Percentiles rank a stretch among this genome's conserved stretches.
Conservation (phyloP, 2,329 filamentous ascomycete genomes). For the Monilinia polystroma region DNA sequence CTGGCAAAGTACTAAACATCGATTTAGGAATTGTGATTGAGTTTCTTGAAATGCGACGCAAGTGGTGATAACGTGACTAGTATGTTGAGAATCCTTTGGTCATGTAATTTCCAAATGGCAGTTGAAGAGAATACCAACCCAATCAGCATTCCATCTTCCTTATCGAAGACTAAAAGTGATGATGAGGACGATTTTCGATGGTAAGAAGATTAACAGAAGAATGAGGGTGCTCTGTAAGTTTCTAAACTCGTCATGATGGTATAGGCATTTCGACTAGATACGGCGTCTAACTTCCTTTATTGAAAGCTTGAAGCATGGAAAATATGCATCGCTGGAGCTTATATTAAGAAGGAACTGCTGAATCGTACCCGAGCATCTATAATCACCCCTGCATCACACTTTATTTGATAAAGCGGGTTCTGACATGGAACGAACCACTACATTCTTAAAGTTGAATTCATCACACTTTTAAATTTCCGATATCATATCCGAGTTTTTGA, state of each 20-base stretch:
- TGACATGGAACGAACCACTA: background rate
- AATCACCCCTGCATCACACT: background rate
- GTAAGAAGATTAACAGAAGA: background rate
- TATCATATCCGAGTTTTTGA: too few species aligned
- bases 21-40: too few species aligned
- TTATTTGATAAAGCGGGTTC: background rate
- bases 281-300: background rate
- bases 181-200: too few species aligned
- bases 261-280: conserved; percentile 4
- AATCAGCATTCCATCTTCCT: too few species aligned
- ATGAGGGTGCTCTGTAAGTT: background rate
- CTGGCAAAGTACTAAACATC: background rate
- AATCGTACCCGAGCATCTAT: background rate
- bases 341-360: background rate
- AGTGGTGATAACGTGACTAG: background rate
- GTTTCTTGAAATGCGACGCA: background rate
- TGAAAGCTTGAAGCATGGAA: conserved; percentile 1
- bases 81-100: too few species aligned
- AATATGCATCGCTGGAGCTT: background rate
- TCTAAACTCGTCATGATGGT: background rate
- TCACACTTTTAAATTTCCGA: conserved; percentile 1
- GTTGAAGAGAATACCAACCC: background rate
- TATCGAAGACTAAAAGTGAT: background rate
- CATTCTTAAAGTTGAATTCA: background rate
- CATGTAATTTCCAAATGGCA: background rate